Percentiles rank a stretch among this genome's conserved stretches.
phyloP scores from a whole-genome alignment of 169 alveolate species.

The Eimeria necatrix region DNA sequence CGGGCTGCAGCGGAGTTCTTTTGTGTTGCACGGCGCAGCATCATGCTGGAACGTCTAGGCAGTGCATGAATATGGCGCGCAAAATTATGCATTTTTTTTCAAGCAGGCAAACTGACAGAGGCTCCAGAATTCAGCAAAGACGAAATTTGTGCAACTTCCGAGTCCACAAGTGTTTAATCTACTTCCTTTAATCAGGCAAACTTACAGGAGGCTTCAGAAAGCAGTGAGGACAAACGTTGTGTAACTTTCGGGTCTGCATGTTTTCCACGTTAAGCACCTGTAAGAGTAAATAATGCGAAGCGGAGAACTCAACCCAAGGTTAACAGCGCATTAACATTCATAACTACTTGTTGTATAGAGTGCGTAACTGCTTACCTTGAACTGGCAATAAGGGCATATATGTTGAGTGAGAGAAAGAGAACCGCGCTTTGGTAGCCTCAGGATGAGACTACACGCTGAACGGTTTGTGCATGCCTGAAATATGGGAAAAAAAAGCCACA shows the following conservation, averaged over 20 bases:
- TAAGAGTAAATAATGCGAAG: not conserved
- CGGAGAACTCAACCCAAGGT: no score
- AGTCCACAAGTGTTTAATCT: no score
- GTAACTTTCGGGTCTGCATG: slow-evolving; percentile 64
- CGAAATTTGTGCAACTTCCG: no score
- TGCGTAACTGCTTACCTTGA: slow-evolving; percentile 16
- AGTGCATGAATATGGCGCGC: no score
- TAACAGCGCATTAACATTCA: no score
- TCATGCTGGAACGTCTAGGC: no score
- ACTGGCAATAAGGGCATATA: slow-evolving; percentile 58
- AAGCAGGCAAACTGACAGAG: no score
- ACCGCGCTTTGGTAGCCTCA: slow-evolving; percentile 62
- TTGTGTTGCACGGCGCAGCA: no score
- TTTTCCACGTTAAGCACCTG: slow-evolving; percentile 65
- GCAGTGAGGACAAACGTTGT: slow-evolving; percentile 63
- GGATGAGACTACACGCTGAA: slow-evolving; percentile 9
- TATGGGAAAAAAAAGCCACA: not conserved
- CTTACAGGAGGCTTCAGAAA: slow-evolving; percentile 66
- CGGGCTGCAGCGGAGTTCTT: not conserved
- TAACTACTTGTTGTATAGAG: not conserved
- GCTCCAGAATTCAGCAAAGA: no score
- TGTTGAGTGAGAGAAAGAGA: slow-evolving; percentile 15
- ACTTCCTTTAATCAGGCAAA: not conserved
- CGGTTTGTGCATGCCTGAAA: slow-evolving; percentile 64
- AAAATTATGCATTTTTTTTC: no score